Conservation (phyloP, 345 rosid genomes). For the Carallia pectinifolia region DNA sequence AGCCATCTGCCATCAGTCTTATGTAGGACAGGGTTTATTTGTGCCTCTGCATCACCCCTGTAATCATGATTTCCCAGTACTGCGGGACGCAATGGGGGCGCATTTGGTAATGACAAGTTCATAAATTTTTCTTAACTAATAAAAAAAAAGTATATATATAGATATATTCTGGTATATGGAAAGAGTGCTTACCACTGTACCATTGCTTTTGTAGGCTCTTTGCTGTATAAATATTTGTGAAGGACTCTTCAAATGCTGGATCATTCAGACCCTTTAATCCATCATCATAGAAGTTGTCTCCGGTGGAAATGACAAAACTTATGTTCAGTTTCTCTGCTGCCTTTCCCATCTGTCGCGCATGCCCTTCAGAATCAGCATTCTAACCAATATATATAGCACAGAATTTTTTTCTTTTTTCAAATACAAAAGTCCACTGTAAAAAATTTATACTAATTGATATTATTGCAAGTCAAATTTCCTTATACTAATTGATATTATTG, state of each 20-base stretch:
- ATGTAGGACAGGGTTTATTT: conserved; percentile 21
- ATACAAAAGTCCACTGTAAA: no score
- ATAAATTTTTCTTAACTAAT: no score
- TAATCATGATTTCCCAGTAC: conserved; percentile 46
- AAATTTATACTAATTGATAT: no score
- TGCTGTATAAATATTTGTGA: conserved; percentile 41
- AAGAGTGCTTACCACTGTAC: conserved; percentile 36
- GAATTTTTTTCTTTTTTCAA: no score
- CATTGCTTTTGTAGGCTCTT: conserved; percentile 47
- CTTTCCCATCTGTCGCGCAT: conserved; percentile 46
- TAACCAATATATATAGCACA: no score
- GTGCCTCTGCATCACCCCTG: conserved; percentile 35
- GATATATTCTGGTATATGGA: background rate
- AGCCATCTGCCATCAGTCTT: conserved; percentile 30
- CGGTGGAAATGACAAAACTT: conserved; percentile 48
- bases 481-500: no score
- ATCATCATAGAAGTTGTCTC: conserved; percentile 53
- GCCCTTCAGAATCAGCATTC: background rate
- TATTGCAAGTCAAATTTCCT: no score
- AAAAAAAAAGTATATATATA: no score
- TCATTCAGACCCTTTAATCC: conserved; percentile 45
- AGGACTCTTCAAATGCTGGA: conserved; percentile 41
- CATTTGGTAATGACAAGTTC: background rate
- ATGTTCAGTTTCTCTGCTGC: conserved; percentile 41
- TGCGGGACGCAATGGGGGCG: background rate